These are phyloP conservation scores for Jackrogersella multiformis DNA, from an alignment of 495 filamentous ascomycete genomes.

Conservation along the genomic window DNA sequence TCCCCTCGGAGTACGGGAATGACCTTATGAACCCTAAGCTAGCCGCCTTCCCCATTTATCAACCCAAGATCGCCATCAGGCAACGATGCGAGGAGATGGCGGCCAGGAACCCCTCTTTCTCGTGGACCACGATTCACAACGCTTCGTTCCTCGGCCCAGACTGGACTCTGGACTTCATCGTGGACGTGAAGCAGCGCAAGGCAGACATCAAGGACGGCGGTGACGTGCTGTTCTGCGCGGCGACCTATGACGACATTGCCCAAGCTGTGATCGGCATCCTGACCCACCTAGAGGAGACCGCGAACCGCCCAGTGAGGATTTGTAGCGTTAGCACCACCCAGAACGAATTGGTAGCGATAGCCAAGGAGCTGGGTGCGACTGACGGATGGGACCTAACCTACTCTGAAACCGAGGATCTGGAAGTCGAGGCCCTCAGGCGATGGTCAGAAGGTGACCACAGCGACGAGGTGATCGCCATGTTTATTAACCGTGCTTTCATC, in stretches of 20 bases:
- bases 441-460: conserved; percentile 42
- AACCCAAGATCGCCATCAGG: conserved; percentile 53
- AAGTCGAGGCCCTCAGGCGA: conserved; percentile 31
- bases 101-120: conserved; percentile 48
- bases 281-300: conserved; percentile 41
- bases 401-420: conserved; percentile 37
- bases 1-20: conserved; percentile 69
- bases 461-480: conserved; percentile 43
- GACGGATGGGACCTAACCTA: conserved; percentile 38
- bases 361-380: conserved; percentile 37
- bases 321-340: conserved; percentile 39
- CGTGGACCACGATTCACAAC: conserved; percentile 55
- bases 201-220: conserved; percentile 42
- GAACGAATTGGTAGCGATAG: conserved; percentile 38
- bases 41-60: conserved; percentile 49
- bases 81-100: conserved; percentile 52
- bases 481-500: conserved; percentile 41
- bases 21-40: conserved; percentile 44
- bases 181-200: conserved; percentile 39
- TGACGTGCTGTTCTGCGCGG: conserved; percentile 39
- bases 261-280: conserved; percentile 40
- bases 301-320: conserved; percentile 38
- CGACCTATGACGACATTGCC: conserved; percentile 37
- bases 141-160: conserved; percentile 52
- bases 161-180: conserved; percentile 42